Base-by-base conservation (phyloP, 1,139 yeast species). In the Meyerozyma guilliermondii region DNA sequence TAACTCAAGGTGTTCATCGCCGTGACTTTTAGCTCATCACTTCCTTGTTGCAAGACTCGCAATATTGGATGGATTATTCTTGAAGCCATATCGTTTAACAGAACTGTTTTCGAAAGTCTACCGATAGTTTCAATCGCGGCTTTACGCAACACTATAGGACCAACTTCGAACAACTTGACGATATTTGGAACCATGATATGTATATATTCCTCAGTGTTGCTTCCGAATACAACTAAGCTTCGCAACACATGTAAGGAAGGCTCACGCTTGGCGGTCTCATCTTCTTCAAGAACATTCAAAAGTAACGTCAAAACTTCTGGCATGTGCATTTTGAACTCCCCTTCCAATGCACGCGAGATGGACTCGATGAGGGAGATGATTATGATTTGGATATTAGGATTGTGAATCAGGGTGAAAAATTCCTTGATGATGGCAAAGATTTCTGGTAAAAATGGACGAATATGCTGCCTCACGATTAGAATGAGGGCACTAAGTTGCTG, bases 91-190 rank as follows among this genome's bases (percentile, higher is more conserved):
- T 92, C 98, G 46, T 81, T 82, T 46, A 94, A 66, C 51, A 83
- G 77, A 3, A 91, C 85, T 35, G 74, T 77, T 52, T 81, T 80
- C 2, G 96, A 82, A 22, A 94, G 63, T 53, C 87, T 83, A 1
- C 97, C 97, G 34, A 92, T 71, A 0, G 96, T 81, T 44, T 85
- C 87, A 44, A 94, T 83, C 0, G 98, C 91, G 27, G 88, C 81
- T 45, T 76, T 77, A 44, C 91, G 70, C 38, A 91, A 71, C 60
- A 74, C 41, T 72, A 77, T 28, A 45, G 75, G 69, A 5, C 87
- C 83, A 46, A 68, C 78, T 57, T 92, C 96, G 56, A 91, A 85
- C 70, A 91, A 66, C 46, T 80, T 76, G 1, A 91, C 94, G 33
- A 91, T 74, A 41, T 87, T 84, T 0, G 98, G 98, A 18, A 92